A percentile compares a stretch with the other conserved stretches of the same genome.
Conservation (phyloP, 768 basidiomycete genomes). For the Boletus sensibilis region DNA sequence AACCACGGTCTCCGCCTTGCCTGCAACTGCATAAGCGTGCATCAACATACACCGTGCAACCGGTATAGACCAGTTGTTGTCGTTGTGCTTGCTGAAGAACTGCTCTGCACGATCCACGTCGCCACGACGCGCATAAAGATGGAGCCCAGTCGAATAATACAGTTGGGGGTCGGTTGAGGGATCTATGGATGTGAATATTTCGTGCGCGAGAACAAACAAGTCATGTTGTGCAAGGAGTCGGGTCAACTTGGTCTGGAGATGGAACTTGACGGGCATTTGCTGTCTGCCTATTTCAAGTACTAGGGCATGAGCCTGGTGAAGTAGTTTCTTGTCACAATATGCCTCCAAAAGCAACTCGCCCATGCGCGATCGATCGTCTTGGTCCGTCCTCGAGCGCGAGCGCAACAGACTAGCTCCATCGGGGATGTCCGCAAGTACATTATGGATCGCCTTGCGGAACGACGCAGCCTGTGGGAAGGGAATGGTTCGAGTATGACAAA, state of each 20-base stretch:
- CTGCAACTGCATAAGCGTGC: constrained; percentile 52
- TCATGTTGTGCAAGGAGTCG: constrained; percentile 43
- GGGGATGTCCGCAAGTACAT: constrained; percentile 31
- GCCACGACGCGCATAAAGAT: constrained; percentile 53
- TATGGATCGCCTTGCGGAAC: constrained; percentile 31
- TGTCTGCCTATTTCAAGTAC: constrained; percentile 41
- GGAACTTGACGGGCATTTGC: constrained; percentile 28
- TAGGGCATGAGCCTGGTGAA: constrained; percentile 41
- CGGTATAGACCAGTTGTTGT: constrained; percentile 25
- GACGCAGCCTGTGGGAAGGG: constrained; percentile 15
- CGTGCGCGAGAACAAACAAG: constrained; percentile 43
- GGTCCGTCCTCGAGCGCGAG: constrained; percentile 25
- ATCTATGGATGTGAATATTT: constrained; percentile 38
- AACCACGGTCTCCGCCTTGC: constrained; percentile 40
- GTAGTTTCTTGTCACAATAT: constrained; percentile 33
- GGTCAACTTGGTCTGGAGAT: constrained; percentile 37
- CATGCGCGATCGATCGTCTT: constrained; percentile 29
- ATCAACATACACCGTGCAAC: constrained; percentile 47
- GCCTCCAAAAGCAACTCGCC: constrained; percentile 44
- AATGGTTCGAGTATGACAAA: constrained; percentile 13
- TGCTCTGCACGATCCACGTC: constrained; percentile 43
- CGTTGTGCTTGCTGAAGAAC: constrained; percentile 40
- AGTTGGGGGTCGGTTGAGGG: constrained; percentile 15
- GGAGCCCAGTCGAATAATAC: constrained; percentile 46
- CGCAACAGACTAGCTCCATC: constrained; percentile 32